These are phyloP conservation scores for Rubroshorea leprosula DNA, from an alignment of 345 rosid genomes.

Conservation along the genomic window DNA sequence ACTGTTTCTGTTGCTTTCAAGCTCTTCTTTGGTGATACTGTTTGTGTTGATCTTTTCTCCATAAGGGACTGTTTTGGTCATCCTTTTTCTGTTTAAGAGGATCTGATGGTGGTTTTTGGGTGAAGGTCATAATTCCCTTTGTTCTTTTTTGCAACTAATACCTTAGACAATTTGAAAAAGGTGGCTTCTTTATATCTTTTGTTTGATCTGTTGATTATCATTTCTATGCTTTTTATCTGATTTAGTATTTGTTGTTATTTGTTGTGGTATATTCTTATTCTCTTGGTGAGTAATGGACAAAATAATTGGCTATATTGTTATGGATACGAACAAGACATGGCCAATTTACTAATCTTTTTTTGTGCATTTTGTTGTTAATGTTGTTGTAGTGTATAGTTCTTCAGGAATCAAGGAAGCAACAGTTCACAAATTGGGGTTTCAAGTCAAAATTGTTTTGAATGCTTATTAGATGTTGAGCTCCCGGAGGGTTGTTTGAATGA, in stretches of 20 bases:
- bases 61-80: conserved; percentile 15
- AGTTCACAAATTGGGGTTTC: conserved; percentile 6
- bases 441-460: conserved; percentile 16
- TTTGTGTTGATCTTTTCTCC: conserved; percentile 20
- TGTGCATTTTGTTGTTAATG: conserved; percentile 16
- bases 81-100: conserved; percentile 11
- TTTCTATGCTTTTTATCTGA: background rate
- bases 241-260: background rate
- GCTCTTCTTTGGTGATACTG: conserved; percentile 2
- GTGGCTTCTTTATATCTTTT: conserved; percentile 14
- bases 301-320: conserved; percentile 7
- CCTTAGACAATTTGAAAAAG: conserved; percentile 13
- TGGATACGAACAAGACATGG: background rate
- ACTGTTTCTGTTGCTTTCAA: conserved; percentile 19
- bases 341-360: background rate
- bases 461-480: conserved; percentile 42
- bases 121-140: conserved; percentile 6
- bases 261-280: conserved; percentile 1
- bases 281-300: conserved; percentile 11
- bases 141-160: conserved; percentile 12
- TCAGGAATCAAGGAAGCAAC: conserved; percentile 16
- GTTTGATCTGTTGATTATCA: conserved; percentile 25
- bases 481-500: conserved; percentile 54
- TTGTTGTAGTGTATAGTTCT: conserved; percentile 19
- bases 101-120: conserved; percentile 9